Percentiles rank a stretch among this genome's conserved stretches.
Evolutionary conservation across 2,329 filamentous ascomycete species (phyloP).

Genomic region (Aspergillus sp.): DNA sequence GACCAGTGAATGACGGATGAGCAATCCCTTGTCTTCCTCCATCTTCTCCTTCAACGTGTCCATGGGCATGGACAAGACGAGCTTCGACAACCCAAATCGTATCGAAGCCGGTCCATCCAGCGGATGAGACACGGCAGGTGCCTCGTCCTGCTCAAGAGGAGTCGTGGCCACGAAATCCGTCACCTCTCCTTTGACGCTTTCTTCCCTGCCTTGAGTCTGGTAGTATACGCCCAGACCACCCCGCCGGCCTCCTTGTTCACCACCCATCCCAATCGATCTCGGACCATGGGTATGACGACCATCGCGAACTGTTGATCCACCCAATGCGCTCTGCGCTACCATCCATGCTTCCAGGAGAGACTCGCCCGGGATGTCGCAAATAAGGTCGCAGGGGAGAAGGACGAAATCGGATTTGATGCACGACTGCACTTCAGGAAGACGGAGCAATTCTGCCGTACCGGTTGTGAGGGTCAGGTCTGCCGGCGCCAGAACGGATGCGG

Average conservation of each 20-base stretch:
- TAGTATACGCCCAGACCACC: constrained; percentile 89
- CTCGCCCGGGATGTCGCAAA: constrained; percentile 81
- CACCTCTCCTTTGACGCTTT: constrained; percentile 77
- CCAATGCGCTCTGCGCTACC: constrained; percentile 65
- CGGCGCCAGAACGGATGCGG: constrained; percentile 67
- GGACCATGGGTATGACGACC: constrained; percentile 32
- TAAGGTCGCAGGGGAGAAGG: constrained; percentile 83
- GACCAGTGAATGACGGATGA: constrained; percentile 68
- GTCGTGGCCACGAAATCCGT: constrained; percentile 83
- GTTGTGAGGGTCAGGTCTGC: constrained; percentile 69
- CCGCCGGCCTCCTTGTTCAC: constrained; percentile 53
- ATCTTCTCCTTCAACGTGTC: constrained; percentile 79
- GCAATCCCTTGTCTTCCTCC: constrained; percentile 59
- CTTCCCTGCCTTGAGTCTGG: constrained; percentile 64
- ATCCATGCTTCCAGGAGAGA: constrained; percentile 86
- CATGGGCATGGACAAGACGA: constrained; percentile 80
- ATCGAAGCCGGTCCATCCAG: constrained; percentile 50
- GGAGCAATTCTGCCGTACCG: constrained; percentile 80
- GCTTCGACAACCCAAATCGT: constrained; percentile 60
- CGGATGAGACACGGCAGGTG: constrained; percentile 48
- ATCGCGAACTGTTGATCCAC: constrained; percentile 47
- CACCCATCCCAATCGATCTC: constrained; percentile 43
- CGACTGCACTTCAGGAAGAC: constrained; percentile 71
- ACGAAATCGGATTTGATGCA: constrained; percentile 78
- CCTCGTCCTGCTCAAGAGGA: constrained; percentile 49